Percentiles rank a stretch among this genome's conserved stretches.
Conservation (phyloP, 257 asterid species). For the Asclepias syriaca region DNA sequence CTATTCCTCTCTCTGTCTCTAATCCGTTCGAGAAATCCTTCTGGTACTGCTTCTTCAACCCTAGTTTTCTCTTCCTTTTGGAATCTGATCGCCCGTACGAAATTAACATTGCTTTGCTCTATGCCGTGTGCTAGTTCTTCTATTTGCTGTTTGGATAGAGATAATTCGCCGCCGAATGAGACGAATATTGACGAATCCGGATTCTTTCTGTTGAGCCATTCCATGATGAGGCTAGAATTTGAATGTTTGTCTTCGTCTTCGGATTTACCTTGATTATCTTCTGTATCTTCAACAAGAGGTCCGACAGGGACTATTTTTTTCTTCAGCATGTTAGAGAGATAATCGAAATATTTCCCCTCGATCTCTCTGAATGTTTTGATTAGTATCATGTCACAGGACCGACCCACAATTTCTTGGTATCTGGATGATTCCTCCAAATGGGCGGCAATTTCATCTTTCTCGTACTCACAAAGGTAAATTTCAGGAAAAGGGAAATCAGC, state of each 20-base stretch:
- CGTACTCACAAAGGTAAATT: slow-evolving; percentile 4
- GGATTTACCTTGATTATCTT: not conserved
- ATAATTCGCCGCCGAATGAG: not conserved
- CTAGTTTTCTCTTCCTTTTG: slow-evolving; percentile 19
- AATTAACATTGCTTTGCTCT: slow-evolving; percentile 37
- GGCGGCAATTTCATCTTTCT: not conserved
- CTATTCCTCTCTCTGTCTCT: slow-evolving; percentile 27
- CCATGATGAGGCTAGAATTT: not conserved
- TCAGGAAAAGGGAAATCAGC: slow-evolving; percentile 8
- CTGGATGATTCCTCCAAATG: not conserved
- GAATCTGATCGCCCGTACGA: slow-evolving; percentile 50
- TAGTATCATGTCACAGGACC: not conserved
- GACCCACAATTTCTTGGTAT: not conserved
- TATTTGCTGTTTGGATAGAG: not conserved
- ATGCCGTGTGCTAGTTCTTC: slow-evolving; percentile 34
- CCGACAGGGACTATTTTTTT: not conserved
- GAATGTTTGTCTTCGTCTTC: not conserved
- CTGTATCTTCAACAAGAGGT: not conserved
- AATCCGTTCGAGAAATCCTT: slow-evolving; percentile 37
- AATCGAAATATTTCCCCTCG: not conserved
- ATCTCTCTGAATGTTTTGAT: not conserved
- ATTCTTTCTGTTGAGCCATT: not conserved
- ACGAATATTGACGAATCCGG: not conserved
- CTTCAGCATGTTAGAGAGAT: not conserved
- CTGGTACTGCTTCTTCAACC: slow-evolving; percentile 28